These are phyloP conservation scores for Hawksworthiomyces lignivorus DNA, from an alignment of 2,329 filamentous ascomycete species.

Conservation along the genomic window DNA sequence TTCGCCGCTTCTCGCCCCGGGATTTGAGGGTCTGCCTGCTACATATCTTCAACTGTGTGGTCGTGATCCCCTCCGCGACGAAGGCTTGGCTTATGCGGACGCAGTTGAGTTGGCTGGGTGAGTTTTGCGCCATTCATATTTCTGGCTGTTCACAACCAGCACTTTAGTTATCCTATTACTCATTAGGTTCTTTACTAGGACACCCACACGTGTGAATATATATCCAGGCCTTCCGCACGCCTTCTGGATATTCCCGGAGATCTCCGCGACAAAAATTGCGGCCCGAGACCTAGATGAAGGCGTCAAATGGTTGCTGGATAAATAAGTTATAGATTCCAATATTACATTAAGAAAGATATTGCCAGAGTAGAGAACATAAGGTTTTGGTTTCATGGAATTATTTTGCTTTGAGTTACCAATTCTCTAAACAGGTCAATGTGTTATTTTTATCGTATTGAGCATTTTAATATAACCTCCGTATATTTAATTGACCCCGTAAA, in stretches of 20 bases:
- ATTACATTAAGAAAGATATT: too few relatives aligned
- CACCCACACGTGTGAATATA: background rate
- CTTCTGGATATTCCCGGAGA: conserved; percentile 4
- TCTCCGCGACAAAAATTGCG: background rate
- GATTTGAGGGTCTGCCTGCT: background rate
- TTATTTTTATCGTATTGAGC: too few relatives aligned
- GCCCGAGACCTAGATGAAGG: background rate
- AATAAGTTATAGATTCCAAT: too few relatives aligned
- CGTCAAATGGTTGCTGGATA: background rate
- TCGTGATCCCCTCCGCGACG: background rate
- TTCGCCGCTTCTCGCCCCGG: background rate
- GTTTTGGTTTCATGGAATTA: too few relatives aligned
- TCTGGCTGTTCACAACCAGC: too few relatives aligned
- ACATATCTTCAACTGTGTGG: conserved; percentile 1
- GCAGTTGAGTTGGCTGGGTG: background rate
- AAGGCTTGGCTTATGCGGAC: conserved; percentile 2
- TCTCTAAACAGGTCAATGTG: too few relatives aligned
- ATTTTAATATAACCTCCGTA: too few relatives aligned
- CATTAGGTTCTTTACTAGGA: background rate
- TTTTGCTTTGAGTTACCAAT: too few relatives aligned
- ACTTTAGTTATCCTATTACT: too few relatives aligned
- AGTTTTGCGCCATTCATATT: too few relatives aligned
- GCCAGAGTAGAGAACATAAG: too few relatives aligned
- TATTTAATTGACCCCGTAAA: too few relatives aligned
- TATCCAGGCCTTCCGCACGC: conserved; percentile 1